A percentile compares a stretch with the other conserved stretches of the same genome.
phyloP scores from a whole-genome alignment of 306 rosid genomes.

The Phaseolus lunatus region DNA sequence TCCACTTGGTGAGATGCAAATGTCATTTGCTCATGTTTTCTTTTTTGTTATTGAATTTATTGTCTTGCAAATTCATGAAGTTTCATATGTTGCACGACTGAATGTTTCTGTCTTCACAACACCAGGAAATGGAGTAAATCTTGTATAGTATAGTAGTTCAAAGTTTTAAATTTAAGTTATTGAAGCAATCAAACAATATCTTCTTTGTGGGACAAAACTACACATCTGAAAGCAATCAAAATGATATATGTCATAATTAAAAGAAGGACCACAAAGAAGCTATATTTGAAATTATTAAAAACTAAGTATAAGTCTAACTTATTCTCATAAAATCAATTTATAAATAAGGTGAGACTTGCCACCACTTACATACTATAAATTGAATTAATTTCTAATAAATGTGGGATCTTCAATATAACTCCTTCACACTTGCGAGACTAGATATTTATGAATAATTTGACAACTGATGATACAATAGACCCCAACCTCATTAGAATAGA shows the following conservation, averaged over 20 bases:
- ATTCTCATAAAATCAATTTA: no score
- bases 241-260: background rate
- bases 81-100: background rate
- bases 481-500: no score
- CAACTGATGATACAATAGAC: no score
- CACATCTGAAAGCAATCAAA: slow-evolving; percentile 31
- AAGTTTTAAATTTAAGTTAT: slow-evolving; percentile 10
- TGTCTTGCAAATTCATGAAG: background rate
- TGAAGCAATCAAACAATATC: slow-evolving; percentile 28
- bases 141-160: background rate
- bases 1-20: slow-evolving; percentile 17
- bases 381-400: no score
- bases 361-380: no score
- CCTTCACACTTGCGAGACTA: no score
- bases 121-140: slow-evolving; percentile 13
- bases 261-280: slow-evolving; percentile 24
- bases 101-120: background rate
- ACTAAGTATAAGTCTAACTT: no score
- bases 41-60: background rate
- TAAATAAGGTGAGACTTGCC: no score
- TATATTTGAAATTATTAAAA: no score
- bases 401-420: no score
- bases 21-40: background rate
- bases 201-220: background rate
- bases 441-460: no score